Evolutionary conservation across 2,329 filamentous ascomycete genomes (phyloP).

Genomic region (Aspergillus sp.): DNA sequence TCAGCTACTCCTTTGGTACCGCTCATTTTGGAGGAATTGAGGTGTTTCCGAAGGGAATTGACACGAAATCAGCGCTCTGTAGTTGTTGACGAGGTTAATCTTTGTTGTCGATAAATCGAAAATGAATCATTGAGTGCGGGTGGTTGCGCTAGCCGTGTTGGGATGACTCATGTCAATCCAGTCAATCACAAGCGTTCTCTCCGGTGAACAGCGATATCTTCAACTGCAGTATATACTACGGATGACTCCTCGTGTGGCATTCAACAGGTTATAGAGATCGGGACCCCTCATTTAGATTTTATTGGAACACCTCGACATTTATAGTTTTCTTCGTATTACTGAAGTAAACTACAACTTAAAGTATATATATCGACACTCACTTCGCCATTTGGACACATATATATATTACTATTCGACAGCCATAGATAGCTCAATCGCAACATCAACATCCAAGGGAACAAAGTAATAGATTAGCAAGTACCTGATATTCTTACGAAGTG

Average conservation of each 20-base stretch:
- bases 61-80: neutral
- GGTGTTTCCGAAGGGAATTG: neutral
- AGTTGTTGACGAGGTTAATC: neutral
- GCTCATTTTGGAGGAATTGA: conserved; percentile 31
- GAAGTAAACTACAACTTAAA: no score
- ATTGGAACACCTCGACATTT: no score
- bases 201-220: no score
- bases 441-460: no score
- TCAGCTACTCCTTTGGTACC: conserved; percentile 40
- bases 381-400: no score
- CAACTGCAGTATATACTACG: neutral
- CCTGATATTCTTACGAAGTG: no score
- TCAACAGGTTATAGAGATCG: neutral
- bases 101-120: conserved; percentile 2
- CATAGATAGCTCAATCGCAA: no score
- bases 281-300: neutral
- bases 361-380: no score
- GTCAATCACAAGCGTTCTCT: neutral
- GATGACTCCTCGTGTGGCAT: neutral
- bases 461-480: no score
- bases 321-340: no score
- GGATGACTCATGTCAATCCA: conserved; percentile 6
- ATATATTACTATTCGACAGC: no score
- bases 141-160: conserved; percentile 5
- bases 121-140: conserved; percentile 13